These are phyloP conservation scores for Curvularia sp. DNA, from an alignment of 2,329 filamentous ascomycete species.

Conservation along the genomic window DNA sequence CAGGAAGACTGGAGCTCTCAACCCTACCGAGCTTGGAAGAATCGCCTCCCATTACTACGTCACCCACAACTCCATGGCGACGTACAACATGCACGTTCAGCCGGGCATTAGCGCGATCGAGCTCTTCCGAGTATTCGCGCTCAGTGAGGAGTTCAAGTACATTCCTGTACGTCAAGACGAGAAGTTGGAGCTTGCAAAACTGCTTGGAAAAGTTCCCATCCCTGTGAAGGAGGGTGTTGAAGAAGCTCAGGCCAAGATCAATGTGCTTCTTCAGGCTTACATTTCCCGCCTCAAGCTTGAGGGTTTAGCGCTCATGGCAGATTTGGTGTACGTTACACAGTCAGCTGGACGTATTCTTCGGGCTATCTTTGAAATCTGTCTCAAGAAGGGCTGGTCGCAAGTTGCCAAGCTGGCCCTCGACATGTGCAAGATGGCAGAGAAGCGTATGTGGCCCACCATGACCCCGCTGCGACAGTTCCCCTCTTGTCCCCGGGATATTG, in stretches of 20 bases:
- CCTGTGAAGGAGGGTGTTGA: constrained; percentile 98
- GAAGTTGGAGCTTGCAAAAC: constrained; percentile 92
- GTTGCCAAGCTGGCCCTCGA: constrained; percentile 92
- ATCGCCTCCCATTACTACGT: constrained; percentile 99
- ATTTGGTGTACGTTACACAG: constrained; percentile 98
- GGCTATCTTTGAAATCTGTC: constrained; percentile 94
- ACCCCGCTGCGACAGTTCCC: constrained; percentile 88
- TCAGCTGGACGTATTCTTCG: constrained; percentile 95
- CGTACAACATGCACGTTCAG: constrained; percentile 94
- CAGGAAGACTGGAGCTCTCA: constrained; percentile 85
- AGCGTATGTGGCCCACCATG: constrained; percentile 99
- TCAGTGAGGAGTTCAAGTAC: constrained; percentile 98
- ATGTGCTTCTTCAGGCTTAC: constrained; percentile 94
- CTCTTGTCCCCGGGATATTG: constrained; percentile 79
- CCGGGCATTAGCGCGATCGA: constrained; percentile 93
- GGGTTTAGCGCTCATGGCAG: constrained; percentile 93
- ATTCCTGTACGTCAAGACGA: constrained; percentile 98
- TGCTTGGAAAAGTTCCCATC: constrained; percentile 87
- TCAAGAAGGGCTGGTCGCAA: constrained; percentile 94
- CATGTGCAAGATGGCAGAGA: constrained; percentile 98
- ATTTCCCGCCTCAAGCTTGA: constrained; percentile 95
- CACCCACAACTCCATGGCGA: constrained; percentile 93
- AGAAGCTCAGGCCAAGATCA: constrained; percentile 96
- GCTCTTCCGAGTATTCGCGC: constrained; percentile 92
- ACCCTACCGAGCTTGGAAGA: constrained; percentile 90